These are phyloP conservation scores for Suillus brevipes DNA, from an alignment of 768 basidiomycete species.

Conservation along the genomic window DNA sequence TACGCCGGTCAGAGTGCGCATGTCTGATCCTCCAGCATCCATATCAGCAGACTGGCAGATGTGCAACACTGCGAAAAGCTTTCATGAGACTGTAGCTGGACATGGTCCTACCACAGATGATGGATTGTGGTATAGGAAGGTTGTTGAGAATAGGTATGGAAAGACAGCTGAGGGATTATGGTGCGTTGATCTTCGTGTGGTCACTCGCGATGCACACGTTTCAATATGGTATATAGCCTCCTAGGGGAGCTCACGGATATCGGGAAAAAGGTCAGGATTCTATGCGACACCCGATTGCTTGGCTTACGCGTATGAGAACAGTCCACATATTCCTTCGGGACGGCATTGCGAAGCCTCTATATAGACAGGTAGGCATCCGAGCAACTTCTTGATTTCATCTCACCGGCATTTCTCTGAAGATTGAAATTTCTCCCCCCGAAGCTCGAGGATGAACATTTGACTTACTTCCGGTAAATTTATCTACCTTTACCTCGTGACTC, in stretches of 20 bases:
- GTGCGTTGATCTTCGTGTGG: constrained; percentile 32
- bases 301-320: constrained; percentile 23
- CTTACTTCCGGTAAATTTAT: constrained; percentile 59
- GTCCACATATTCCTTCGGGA: constrained; percentile 69
- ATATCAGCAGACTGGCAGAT: constrained; percentile 71
- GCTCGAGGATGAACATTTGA: constrained; percentile 42
- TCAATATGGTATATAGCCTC: constrained; percentile 42
- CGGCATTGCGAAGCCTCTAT: constrained; percentile 60
- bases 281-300: constrained; percentile 7
- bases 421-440: constrained; percentile 63
- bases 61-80: constrained; percentile 56
- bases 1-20: constrained; percentile 69
- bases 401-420: constrained; percentile 34
- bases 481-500: background rate
- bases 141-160: constrained; percentile 62
- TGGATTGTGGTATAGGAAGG: constrained; percentile 40
- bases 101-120: constrained; percentile 22
- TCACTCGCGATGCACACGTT: background rate
- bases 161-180: constrained; percentile 57
- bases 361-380: constrained; percentile 51
- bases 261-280: constrained; percentile 35
- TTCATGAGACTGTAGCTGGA: constrained; percentile 45
- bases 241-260: constrained; percentile 69
- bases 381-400: background rate
- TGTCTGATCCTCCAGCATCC: constrained; percentile 59